These are phyloP conservation scores for barley (Hordeum vulgare) DNA, from an alignment of 176 grass and related monocot species.

Conservation along the genomic window DNA sequence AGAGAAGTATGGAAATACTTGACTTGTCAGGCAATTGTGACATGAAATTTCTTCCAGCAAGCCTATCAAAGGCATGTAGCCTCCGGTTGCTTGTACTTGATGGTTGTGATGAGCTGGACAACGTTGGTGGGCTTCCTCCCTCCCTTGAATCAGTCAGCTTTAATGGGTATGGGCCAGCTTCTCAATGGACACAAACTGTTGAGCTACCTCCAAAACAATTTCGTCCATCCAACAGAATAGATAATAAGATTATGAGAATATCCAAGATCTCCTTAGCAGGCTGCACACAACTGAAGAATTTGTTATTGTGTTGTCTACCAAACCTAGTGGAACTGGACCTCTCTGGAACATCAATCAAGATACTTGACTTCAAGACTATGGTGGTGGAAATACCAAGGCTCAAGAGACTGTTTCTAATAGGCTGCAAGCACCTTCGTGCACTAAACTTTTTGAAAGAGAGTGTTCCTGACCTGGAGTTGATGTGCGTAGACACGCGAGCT, in stretches of 20 bases:
- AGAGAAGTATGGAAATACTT: background rate
- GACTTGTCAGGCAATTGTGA: background rate
- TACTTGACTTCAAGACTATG: background rate
- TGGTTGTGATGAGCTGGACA: background rate
- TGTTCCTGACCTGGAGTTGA: background rate
- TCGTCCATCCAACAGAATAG: rapidly evolving
- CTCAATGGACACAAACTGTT: background rate
- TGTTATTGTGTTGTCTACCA: background rate
- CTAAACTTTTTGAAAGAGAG: rapidly evolving
- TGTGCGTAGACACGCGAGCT: constrained; percentile 9
- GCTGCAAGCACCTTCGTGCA: background rate
- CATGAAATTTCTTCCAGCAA: background rate
- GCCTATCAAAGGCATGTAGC: background rate
- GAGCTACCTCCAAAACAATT: background rate
- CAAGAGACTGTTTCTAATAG: background rate
- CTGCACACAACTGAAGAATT: background rate
- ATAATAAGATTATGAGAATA: background rate
- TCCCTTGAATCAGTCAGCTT: background rate
- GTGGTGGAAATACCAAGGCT: background rate
- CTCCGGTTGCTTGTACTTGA: background rate
- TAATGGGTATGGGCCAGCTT: background rate
- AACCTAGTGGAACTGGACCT: background rate
- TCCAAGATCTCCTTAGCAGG: background rate
- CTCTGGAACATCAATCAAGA: background rate
- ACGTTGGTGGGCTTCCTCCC: background rate